Base-by-base conservation (phyloP, 805 yeast genomes). In the Lipomyces yamadae region DNA sequence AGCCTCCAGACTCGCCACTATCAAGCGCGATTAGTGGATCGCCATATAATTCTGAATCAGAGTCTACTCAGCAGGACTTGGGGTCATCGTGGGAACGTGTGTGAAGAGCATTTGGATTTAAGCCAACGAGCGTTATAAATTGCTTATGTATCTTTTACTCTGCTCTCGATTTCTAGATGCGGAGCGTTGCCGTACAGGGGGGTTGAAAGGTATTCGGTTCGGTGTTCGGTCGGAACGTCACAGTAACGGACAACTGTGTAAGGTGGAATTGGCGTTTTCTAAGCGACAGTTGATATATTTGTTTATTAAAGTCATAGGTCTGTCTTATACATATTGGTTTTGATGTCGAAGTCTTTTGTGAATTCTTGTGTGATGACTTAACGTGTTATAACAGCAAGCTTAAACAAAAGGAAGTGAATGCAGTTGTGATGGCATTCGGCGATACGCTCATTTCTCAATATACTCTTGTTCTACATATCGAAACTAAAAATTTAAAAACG, bases 1-100 rank as follows among this genome's bases (percentile, higher is more conserved):
- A 61, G 24, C 35, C 60, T 18, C 65, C 63, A 2, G 70, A 61
- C 33, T 67, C 70, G n/a, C 68, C 70, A 34, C 35, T 67, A 34
- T 67, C 68, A 7, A 67, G 70, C 37, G 66, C 61, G 11, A 30
- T 65, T 33, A 67, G 69, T 24, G 70, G 70, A 7, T 66, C 69
- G 56, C 64, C 71, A 30, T 68, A 65, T 42, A 57, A 56, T 30
- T 65, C 69, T 1, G 71, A 66, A 60, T 63, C 65, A 4, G 71
- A 68, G 35, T 60, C 67, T 2, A 58, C 35, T 32, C 55, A 66
- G n/a, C 68, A 60, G 64, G 71, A 68, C 57, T 45, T 68, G 34
- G 32, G 70, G 0, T 63, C 67, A 30, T 67, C 70, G 29, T 68
- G 71, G 71, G 71, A 68, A 48, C 64, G 71, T 10, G 71, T 68